Percentiles rank a stretch among this genome's conserved stretches.
These are phyloP conservation scores for Pseudogymnoascus sp. DNA, from an alignment of 2,329 filamentous ascomycete species.

Conservation along the genomic window DNA sequence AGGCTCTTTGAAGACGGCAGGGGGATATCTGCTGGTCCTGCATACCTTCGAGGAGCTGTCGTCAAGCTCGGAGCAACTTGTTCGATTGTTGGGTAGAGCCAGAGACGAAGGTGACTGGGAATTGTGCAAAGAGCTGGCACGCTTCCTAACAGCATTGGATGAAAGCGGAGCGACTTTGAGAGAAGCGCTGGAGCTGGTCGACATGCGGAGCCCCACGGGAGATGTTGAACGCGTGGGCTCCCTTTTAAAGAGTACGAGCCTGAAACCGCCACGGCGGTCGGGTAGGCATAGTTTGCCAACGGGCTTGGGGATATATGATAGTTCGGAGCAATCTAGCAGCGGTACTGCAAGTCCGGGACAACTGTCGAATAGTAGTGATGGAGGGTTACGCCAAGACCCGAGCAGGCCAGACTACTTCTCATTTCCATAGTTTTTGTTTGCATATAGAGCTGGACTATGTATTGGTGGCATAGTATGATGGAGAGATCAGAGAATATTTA, in stretches of 20 bases:
- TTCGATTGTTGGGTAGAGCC: constrained; percentile 72
- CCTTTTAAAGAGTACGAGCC: constrained; percentile 32
- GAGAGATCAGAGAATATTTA: background rate
- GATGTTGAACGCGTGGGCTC: constrained; percentile 30
- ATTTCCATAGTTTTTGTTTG: constrained; percentile 6
- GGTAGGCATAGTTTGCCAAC: background rate
- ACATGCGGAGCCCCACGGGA: constrained; percentile 33
- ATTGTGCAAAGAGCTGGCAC: constrained; percentile 84
- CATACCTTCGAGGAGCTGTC: constrained; percentile 71
- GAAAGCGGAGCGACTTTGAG: constrained; percentile 72
- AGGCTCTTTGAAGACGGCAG: constrained; percentile 86
- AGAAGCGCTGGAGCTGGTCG: constrained; percentile 60
- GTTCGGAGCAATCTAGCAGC: background rate
- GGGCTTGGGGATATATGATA: background rate
- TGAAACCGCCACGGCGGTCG: constrained; percentile 22
- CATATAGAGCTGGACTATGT: constrained; percentile 1
- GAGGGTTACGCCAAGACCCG: constrained; percentile 7
- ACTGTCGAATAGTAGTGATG: background rate
- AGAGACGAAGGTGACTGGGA: constrained; percentile 89
- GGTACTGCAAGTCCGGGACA: background rate
- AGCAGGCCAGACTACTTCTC: constrained; percentile 1
- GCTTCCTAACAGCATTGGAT: constrained; percentile 92
- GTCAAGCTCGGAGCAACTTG: constrained; percentile 66
- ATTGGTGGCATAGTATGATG: background rate
- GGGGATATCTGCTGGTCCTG: constrained; percentile 89